These are phyloP conservation scores for Penicillium maclennaniae DNA, from an alignment of 495 filamentous ascomycete genomes.

Conservation along the genomic window DNA sequence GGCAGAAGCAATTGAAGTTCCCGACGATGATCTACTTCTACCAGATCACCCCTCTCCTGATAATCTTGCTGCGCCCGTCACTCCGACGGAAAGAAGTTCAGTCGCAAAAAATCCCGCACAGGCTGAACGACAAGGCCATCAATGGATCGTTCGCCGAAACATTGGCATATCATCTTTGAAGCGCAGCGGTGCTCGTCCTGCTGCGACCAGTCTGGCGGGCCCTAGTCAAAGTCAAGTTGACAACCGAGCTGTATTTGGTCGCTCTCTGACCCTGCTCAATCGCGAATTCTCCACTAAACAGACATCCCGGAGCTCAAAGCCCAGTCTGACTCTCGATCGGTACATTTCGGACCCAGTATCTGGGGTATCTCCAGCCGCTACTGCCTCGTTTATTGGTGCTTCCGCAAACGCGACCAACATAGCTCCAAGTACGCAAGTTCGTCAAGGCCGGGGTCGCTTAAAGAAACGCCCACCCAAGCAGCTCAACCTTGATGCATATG, in stretches of 20 bases:
- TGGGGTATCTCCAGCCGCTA: not conserved
- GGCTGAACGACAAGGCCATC: constrained; percentile 23
- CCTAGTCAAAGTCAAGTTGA: constrained; percentile 10
- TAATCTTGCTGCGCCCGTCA: not conserved
- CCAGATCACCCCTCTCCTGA: constrained; percentile 3
- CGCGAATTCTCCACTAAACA: constrained; percentile 18
- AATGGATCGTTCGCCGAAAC: constrained; percentile 38
- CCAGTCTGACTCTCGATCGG: constrained; percentile 36
- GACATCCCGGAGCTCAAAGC: constrained; percentile 9
- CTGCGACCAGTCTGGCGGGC: constrained; percentile 38
- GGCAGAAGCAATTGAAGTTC: not conserved
- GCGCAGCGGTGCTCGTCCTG: constrained; percentile 31
- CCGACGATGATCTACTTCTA: not conserved
- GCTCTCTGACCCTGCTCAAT: constrained; percentile 27
- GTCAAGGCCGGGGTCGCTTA: constrained; percentile 22
- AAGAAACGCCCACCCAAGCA: constrained; percentile 52
- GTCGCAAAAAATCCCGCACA: constrained; percentile 4
- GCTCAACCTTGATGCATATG: constrained; percentile 39
- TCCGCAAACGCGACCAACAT: not conserved
- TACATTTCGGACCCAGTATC: constrained; percentile 28
- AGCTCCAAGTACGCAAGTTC: not conserved
- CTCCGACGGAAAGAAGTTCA: not conserved
- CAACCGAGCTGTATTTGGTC: constrained; percentile 23
- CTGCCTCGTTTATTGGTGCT: not conserved
- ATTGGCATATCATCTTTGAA: constrained; percentile 32